phyloP scores from a whole-genome alignment of 176 grass and related monocot species.

The Canna indica region DNA sequence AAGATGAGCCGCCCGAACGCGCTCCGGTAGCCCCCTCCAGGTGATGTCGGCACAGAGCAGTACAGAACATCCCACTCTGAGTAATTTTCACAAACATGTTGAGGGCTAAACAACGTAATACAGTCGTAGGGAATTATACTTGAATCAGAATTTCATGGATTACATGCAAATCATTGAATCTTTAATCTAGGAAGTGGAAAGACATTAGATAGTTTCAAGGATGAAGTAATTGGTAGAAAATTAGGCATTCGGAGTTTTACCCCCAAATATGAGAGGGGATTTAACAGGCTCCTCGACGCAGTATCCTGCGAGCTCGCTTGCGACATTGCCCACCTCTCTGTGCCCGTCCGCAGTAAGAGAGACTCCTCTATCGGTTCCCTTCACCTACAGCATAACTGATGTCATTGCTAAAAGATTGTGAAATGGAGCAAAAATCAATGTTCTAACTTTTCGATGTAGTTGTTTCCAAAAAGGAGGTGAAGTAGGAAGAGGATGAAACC shows the following conservation, averaged over 20 bases:
- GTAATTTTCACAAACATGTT: neutral
- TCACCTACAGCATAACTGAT: slow-evolving; percentile 34
- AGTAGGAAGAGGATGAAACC: slow-evolving; percentile 22
- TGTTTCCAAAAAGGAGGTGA: neutral
- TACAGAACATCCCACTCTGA: slow-evolving; percentile 85
- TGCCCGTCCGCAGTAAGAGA: slow-evolving; percentile 39
- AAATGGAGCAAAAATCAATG: too few species aligned
- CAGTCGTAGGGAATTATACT: neutral
- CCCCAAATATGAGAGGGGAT: slow-evolving; percentile 83
- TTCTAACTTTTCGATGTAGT: neutral
- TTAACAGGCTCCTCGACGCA: slow-evolving; percentile 69
- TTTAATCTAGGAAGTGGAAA: neutral
- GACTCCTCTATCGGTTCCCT: slow-evolving; percentile 73
- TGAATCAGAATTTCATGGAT: neutral
- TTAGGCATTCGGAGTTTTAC: slow-evolving; percentile 10
- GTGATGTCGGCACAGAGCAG: slow-evolving; percentile 78
- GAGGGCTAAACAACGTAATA: neutral
- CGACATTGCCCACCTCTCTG: slow-evolving; percentile 50
- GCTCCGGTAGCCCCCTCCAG: slow-evolving; percentile 67
- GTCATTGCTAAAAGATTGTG: neutral
- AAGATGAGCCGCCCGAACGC: slow-evolving; percentile 65
- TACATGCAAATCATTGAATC: neutral
- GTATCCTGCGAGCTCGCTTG: slow-evolving; percentile 48
- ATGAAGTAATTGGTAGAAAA: neutral
- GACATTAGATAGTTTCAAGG: neutral